phyloP scores from a whole-genome alignment of 768 basidiomycete genomes.

The Cyclocybe cylindracea region DNA sequence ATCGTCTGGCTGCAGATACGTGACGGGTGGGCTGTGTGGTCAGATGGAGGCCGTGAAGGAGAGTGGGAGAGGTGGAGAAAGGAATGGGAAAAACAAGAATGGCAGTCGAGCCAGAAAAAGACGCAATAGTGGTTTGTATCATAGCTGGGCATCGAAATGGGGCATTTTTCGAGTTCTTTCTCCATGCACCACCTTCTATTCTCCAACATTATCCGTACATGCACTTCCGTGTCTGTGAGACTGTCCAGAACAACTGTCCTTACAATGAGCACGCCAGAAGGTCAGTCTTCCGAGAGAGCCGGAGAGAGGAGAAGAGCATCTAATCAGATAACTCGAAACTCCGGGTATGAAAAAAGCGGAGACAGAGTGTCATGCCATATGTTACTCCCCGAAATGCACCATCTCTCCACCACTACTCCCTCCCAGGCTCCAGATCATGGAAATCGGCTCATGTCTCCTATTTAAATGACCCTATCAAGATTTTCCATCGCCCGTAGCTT shows the following conservation, averaged over 20 bases:
- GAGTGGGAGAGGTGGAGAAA: conserved; percentile 72
- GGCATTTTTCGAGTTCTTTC: not conserved
- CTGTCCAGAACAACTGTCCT: no score
- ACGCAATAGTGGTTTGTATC: conserved; percentile 4
- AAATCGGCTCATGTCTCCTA: no score
- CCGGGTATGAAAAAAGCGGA: conserved; percentile 1
- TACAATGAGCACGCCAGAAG: no score
- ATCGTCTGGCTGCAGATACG: conserved; percentile 68
- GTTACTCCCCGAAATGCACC: not conserved
- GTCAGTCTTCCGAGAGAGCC: no score
- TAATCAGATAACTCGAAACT: not conserved
- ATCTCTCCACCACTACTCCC: not conserved
- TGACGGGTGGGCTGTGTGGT: conserved; percentile 83
- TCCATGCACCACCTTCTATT: not conserved
- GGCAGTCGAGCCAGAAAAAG: conserved; percentile 20
- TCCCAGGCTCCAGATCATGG: no score
- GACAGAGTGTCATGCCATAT: no score
- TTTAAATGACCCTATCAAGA: no score
- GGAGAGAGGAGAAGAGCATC: not conserved
- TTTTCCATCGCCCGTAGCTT: no score
- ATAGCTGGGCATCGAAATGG: not conserved
- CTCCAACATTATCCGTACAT: no score
- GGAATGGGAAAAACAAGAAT: conserved; percentile 48
- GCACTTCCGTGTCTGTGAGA: no score
- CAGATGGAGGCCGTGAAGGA: conserved; percentile 72